Conservation (phyloP, 192 early-diverging fungal species). For the Chytriomyces sp. region DNA sequence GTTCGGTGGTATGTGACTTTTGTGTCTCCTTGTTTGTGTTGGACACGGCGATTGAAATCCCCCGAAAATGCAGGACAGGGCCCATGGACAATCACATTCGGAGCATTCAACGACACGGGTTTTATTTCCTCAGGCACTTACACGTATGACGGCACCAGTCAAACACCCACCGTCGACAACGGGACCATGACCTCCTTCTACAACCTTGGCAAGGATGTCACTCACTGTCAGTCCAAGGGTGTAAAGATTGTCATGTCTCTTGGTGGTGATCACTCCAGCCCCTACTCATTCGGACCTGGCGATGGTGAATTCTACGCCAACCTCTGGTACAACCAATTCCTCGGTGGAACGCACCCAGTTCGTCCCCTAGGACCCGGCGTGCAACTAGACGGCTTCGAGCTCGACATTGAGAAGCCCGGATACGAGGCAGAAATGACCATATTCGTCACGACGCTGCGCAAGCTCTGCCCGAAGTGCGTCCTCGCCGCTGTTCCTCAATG, state of each 20-base stretch:
- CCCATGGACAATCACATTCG: no score
- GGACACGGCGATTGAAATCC: no score
- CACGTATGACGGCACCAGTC: no score
- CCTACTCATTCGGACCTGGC: constrained; percentile 4
- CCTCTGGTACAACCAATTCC: constrained; percentile 5
- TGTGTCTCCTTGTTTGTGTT: no score
- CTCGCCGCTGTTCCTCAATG: constrained; percentile 17
- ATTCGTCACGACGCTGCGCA: not conserved
- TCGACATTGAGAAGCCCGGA: constrained; percentile 21
- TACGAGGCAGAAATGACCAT: constrained; percentile 1
- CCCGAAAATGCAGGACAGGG: no score
- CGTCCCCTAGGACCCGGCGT: constrained; percentile 8
- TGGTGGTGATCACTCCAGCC: not conserved
- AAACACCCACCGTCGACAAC: no score
- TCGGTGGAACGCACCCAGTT: not conserved
- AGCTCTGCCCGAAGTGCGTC: not conserved
- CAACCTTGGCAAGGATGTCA: constrained; percentile 14
- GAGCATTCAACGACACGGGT: no score
- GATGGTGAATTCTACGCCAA: constrained; percentile 7
- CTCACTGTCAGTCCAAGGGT: constrained; percentile 13
- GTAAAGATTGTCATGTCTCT: constrained; percentile 17
- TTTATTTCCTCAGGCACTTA: no score
- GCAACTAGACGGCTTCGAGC: constrained; percentile 16
- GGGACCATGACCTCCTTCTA: no score
- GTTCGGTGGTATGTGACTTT: no score